phyloP scores from a whole-genome alignment of 208 protist species.

The Acanthamoeba rhysodes region DNA sequence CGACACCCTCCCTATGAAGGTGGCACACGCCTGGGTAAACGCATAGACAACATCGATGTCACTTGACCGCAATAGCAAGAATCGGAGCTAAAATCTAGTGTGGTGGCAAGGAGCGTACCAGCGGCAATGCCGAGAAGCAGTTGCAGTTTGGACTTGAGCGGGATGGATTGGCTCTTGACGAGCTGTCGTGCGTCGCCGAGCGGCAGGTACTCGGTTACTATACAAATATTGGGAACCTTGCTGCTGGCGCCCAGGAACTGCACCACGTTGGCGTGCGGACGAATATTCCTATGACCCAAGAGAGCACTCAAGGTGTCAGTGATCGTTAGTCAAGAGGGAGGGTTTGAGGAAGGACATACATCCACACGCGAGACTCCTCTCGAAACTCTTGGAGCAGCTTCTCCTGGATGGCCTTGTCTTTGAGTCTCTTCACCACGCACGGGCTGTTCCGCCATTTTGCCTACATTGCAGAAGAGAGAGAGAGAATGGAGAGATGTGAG shows the following conservation, averaged over 20 bases:
- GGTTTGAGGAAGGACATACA: neutral
- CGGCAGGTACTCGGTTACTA: constrained; percentile 75
- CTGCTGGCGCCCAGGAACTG: constrained; percentile 68
- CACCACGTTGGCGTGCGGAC: constrained; percentile 63
- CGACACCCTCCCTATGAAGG: constrained; percentile 73
- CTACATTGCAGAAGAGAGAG: neutral
- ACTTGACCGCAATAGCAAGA: neutral
- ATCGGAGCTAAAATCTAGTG: no score
- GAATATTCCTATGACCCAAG: constrained; percentile 32
- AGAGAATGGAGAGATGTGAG: neutral
- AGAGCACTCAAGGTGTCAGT: neutral
- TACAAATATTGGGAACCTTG: constrained; percentile 49
- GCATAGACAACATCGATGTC: neutral
- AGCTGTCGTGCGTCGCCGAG: constrained; percentile 52
- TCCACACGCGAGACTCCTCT: constrained; percentile 62
- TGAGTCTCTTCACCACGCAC: constrained; percentile 53
- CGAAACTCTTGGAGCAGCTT: constrained; percentile 37
- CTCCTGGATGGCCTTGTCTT: constrained; percentile 35
- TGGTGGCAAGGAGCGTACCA: neutral
- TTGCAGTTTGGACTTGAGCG: constrained; percentile 47
- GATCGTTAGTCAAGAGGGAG: neutral
- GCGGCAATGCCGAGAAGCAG: constrained; percentile 57
- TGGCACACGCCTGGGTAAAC: constrained; percentile 44
- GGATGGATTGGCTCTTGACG: constrained; percentile 36
- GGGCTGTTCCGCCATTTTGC: constrained; percentile 64